Evolutionary conservation across 306 rosid genomes (phyloP).

Genomic region (Gillenia trifoliata): DNA sequence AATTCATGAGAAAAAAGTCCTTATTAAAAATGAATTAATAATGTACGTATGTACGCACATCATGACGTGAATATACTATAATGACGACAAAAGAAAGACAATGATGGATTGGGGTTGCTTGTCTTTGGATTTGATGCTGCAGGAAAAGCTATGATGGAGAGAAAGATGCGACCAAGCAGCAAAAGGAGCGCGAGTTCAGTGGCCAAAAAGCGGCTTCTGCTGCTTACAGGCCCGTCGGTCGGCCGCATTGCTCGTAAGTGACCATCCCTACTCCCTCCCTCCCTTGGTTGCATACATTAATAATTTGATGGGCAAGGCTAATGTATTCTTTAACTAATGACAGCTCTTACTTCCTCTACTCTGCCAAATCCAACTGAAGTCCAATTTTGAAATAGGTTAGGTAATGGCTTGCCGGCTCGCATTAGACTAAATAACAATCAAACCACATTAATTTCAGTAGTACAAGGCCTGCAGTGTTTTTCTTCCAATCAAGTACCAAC

Average conservation of each 20-base stretch:
- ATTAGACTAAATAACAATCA: background rate
- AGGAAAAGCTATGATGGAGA: slow-evolving; percentile 60
- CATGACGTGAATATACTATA: background rate
- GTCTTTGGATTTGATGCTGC: background rate
- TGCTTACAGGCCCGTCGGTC: slow-evolving; percentile 43
- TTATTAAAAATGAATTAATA: background rate
- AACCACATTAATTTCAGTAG: too few species aligned
- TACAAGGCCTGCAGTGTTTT: too few species aligned
- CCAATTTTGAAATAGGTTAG: background rate
- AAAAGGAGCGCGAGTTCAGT: slow-evolving; percentile 31
- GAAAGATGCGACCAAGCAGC: slow-evolving; percentile 31
- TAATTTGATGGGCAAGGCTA: too few species aligned
- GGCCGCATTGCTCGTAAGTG: slow-evolving; percentile 92
- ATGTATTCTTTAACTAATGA: background rate
- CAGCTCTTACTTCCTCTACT: background rate
- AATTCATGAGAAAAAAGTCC: background rate
- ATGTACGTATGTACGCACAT: background rate
- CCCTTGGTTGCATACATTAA: too few species aligned
- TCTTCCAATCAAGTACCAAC: too few species aligned
- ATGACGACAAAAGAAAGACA: background rate
- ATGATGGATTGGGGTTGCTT: background rate
- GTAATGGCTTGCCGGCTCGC: background rate
- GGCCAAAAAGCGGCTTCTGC: slow-evolving; percentile 23
- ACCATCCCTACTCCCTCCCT: background rate
- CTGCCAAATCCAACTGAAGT: too few species aligned